Percentiles rank a stretch among this genome's conserved stretches.
Conservation (phyloP, 2,329 filamentous ascomycete species). For the Pseudocercospora macadamiae region DNA sequence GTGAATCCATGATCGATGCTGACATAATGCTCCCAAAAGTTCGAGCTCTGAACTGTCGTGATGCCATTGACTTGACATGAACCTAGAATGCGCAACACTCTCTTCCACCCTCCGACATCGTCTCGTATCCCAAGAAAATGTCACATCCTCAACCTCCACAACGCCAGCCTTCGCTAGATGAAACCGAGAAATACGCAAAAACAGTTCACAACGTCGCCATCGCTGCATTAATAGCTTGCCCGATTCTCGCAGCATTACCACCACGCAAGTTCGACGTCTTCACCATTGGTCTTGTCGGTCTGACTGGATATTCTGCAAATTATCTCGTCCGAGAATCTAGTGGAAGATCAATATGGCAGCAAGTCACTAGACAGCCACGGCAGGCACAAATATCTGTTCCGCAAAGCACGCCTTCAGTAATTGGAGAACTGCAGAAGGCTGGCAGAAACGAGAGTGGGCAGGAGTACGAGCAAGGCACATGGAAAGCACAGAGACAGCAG, state of each 20-base stretch:
- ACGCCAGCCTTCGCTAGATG: slow-evolving; percentile 29
- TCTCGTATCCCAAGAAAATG: not conserved
- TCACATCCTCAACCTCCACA: slow-evolving; percentile 8
- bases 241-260: slow-evolving; percentile 58
- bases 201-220: slow-evolving; percentile 52
- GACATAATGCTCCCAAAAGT: not conserved
- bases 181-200: slow-evolving; percentile 35
- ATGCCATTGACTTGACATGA: not conserved
- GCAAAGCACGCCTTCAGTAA: slow-evolving; percentile 7
- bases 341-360: slow-evolving; percentile 36
- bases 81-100: not conserved
- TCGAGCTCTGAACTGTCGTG: not conserved
- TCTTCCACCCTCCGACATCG: not conserved
- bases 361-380: slow-evolving; percentile 24
- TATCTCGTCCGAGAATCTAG: slow-evolving; percentile 47
- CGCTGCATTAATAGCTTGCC: slow-evolving; percentile 55
- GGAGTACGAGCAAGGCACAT: slow-evolving; percentile 40
- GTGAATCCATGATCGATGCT: not conserved
- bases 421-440: slow-evolving; percentile 26
- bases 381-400: not conserved
- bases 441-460: slow-evolving; percentile 17
- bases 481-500: slow-evolving; percentile 47
- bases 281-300: slow-evolving; percentile 57
- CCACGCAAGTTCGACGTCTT: slow-evolving; percentile 66
- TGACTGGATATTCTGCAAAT: slow-evolving; percentile 54